Evolutionary conservation across 148 eudicot species (phyloP).

Genomic region (Dysphania ambrosioides): DNA sequence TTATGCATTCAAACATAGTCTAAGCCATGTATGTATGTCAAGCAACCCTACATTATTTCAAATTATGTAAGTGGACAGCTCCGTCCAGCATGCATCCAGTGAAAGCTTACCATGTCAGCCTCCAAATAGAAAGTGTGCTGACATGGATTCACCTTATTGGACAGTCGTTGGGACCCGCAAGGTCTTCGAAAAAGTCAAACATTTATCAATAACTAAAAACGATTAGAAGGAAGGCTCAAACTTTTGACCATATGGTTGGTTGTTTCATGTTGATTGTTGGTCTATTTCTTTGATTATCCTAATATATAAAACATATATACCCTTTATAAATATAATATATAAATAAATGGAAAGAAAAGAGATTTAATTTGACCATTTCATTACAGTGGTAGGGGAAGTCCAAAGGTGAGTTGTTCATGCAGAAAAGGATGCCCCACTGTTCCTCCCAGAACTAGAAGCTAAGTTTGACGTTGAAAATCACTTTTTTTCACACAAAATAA

Average conservation of each 20-base stretch:
- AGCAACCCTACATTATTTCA: not conserved
- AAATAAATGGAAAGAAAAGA: not conserved
- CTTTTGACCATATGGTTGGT: constrained; percentile 22
- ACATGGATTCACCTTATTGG: constrained; percentile 21
- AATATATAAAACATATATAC: not conserved
- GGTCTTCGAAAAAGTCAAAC: constrained; percentile 30
- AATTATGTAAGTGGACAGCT: not conserved
- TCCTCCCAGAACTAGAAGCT: not conserved
- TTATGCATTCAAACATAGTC: constrained; percentile 6
- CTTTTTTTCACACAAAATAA: constrained; percentile 2
- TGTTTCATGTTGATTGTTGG: constrained; percentile 4
- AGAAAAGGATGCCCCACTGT: constrained; percentile 22
- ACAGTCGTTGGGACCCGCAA: constrained; percentile 19
- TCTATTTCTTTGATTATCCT: not conserved
- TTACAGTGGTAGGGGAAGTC: constrained; percentile 14
- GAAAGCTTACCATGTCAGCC: not conserved
- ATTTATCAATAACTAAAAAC: not conserved
- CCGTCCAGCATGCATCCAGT: not conserved
- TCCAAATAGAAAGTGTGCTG: not conserved
- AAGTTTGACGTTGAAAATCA: constrained; percentile 24
- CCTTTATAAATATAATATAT: too few relatives aligned
- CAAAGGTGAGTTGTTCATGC: constrained; percentile 19
- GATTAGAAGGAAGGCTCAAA: not conserved
- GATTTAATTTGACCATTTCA: constrained; percentile 22
- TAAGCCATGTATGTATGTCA: not conserved